Evolutionary conservation across 768 basidiomycete species (phyloP).

Genomic region (Multifurca ochricompacta): DNA sequence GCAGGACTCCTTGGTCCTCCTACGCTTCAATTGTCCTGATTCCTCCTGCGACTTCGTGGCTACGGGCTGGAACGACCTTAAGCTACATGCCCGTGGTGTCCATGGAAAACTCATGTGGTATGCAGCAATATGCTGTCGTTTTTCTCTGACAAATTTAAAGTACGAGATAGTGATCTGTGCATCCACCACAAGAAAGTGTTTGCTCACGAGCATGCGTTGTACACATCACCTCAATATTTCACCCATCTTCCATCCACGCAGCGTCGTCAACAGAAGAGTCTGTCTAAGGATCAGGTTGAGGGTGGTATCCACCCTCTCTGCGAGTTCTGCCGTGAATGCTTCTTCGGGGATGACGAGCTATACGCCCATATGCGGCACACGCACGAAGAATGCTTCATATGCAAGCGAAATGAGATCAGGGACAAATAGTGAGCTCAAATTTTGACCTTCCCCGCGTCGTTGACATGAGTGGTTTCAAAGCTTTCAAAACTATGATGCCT

Average conservation of each 20-base stretch:
- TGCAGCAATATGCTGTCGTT: constrained; percentile 23
- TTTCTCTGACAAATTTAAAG: background rate
- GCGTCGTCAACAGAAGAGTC: constrained; percentile 32
- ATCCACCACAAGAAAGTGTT: constrained; percentile 90
- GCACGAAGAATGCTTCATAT: constrained; percentile 96
- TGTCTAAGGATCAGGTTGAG: constrained; percentile 49
- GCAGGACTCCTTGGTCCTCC: constrained; percentile 85
- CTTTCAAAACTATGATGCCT: constrained; percentile 69
- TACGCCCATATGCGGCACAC: constrained; percentile 86
- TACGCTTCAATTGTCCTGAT: constrained; percentile 93
- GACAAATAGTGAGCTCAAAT: constrained; percentile 69
- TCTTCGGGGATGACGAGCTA: constrained; percentile 90
- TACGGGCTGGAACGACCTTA: constrained; percentile 85
- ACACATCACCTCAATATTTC: constrained; percentile 54
- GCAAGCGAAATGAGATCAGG: constrained; percentile 70
- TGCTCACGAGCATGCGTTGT: constrained; percentile 87
- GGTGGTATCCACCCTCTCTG: constrained; percentile 74
- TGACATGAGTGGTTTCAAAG: constrained; percentile 31
- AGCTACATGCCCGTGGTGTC: constrained; percentile 66
- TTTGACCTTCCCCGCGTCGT: background rate
- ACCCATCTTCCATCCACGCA: constrained; percentile 72
- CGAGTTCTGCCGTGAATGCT: constrained; percentile 87
- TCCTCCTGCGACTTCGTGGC: constrained; percentile 75
- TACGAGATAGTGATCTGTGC: constrained; percentile 65
- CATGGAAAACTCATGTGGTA: constrained; percentile 83